Percentiles rank a stretch among this genome's conserved stretches.
Conservation (phyloP, 2,329 filamentous ascomycete species). For the Xylaria digitata region DNA sequence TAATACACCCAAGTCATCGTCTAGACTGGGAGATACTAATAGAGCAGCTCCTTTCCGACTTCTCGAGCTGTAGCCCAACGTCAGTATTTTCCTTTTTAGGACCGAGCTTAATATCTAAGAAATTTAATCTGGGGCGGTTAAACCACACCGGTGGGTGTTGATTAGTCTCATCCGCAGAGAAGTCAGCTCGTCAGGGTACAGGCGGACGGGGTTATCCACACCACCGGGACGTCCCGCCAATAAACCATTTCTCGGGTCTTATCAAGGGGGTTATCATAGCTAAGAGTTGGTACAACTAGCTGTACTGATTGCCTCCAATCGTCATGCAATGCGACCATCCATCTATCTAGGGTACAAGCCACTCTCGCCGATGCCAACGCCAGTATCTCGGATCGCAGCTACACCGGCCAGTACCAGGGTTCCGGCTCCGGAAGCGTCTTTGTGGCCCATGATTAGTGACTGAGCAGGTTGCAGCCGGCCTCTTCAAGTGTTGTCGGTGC, state of each 20-base stretch:
- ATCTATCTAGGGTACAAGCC: slow-evolving; percentile 15
- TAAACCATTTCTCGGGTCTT: slow-evolving; percentile 37
- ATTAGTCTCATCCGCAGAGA: slow-evolving; percentile 2
- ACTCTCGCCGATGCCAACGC: slow-evolving; percentile 29
- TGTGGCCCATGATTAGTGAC: background rate
- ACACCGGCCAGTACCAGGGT: slow-evolving; percentile 4
- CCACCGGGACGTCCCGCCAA: slow-evolving; percentile 42
- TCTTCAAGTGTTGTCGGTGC: background rate
- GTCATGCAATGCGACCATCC: slow-evolving; percentile 35
- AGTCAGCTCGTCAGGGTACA: slow-evolving; percentile 26
- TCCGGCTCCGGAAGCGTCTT: background rate
- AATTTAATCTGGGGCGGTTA: slow-evolving; percentile 4
- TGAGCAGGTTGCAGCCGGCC: background rate
- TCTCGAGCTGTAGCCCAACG: background rate
- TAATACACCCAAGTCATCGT: background rate
- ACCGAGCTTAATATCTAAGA: background rate
- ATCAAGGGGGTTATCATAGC: slow-evolving; percentile 28
- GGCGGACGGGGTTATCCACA: slow-evolving; percentile 38
- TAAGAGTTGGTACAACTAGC: slow-evolving; percentile 26
- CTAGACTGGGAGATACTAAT: background rate
- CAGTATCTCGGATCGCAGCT: slow-evolving; percentile 20
- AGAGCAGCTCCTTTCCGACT: background rate
- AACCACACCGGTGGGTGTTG: slow-evolving; percentile 4
- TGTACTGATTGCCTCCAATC: slow-evolving; percentile 31
- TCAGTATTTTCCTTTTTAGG: background rate